These are phyloP conservation scores for Fomitopsis betulina DNA, from an alignment of 1,284 basidiomycete genomes.

Conservation along the genomic window DNA sequence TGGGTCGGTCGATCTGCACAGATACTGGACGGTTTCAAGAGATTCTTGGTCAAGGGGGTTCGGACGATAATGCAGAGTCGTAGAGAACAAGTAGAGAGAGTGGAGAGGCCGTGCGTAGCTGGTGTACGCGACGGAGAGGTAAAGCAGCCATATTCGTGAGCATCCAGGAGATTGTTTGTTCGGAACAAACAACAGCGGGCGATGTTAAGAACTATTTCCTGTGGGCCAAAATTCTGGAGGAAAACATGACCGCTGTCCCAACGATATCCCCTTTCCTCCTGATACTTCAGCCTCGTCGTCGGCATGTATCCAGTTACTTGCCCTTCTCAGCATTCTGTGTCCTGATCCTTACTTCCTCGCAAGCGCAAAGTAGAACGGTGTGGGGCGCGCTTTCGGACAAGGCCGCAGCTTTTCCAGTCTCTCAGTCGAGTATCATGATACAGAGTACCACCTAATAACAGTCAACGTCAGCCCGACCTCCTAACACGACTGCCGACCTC, in stretches of 20 bases:
- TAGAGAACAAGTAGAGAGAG: neutral
- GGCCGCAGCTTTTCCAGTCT: too few species aligned
- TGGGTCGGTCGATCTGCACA: conserved; percentile 42
- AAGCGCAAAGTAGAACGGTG: too few species aligned
- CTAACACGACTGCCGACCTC: neutral
- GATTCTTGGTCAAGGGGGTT: conserved; percentile 40
- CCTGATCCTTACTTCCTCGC: too few species aligned
- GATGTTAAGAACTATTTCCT: neutral
- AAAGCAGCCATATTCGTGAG: conserved; percentile 21
- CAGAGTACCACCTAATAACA: too few species aligned
- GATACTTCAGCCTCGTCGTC: neutral
- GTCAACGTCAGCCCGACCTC: too few species aligned
- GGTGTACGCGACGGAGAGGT: conserved; percentile 20
- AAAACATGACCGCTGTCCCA: neutral
- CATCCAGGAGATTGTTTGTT: conserved; percentile 26
- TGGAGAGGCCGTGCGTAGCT: conserved; percentile 12
- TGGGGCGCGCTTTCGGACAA: too few species aligned
- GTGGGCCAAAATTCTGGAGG: neutral
- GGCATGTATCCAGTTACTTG: too few species aligned
- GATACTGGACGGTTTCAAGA: conserved; percentile 53
- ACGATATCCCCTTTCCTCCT: too few species aligned
- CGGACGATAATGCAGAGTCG: neutral
- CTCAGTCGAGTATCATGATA: too few species aligned
- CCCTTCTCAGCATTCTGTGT: too few species aligned
- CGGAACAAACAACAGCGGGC: conserved; percentile 22